phyloP scores from a whole-genome alignment of 345 rosid species.

The Eutrema yunnanense region DNA sequence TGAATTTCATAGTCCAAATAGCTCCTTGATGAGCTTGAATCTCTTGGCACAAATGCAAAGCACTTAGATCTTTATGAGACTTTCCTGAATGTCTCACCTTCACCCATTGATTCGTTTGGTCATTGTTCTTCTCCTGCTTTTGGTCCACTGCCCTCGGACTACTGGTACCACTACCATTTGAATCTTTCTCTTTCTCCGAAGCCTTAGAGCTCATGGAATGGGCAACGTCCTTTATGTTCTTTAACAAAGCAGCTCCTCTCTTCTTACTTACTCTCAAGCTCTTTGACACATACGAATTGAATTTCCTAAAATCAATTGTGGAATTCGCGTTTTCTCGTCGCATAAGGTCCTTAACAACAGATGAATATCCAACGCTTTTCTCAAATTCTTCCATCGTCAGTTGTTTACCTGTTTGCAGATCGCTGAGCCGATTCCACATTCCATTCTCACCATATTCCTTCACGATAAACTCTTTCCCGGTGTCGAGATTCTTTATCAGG shows the following conservation, averaged over 20 bases:
- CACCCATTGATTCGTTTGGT: constrained; percentile 57
- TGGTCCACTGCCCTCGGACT: constrained; percentile 17
- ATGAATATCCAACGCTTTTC: constrained; percentile 71
- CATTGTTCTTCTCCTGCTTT: constrained; percentile 36
- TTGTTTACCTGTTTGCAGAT: constrained; percentile 90
- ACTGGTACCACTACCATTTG: neutral
- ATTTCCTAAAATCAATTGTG: constrained; percentile 28
- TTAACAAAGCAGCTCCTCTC: constrained; percentile 72
- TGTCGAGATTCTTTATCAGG: constrained; percentile 84
- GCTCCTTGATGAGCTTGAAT: constrained; percentile 96
- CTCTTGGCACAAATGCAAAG: constrained; percentile 80
- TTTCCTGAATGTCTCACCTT: constrained; percentile 79
- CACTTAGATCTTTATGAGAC: constrained; percentile 72
- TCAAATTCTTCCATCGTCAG: constrained; percentile 90
- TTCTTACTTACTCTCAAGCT: constrained; percentile 77
- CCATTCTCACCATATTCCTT: constrained; percentile 72
- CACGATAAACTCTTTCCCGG: constrained; percentile 77
- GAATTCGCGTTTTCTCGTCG: constrained; percentile 42
- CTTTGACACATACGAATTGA: constrained; percentile 55
- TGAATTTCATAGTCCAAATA: constrained; percentile 82
- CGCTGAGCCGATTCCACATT: constrained; percentile 85
- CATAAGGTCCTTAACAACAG: constrained; percentile 86
- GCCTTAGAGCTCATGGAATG: constrained; percentile 49
- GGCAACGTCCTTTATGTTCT: constrained; percentile 79
- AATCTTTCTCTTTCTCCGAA: constrained; percentile 48